Base-by-base conservation (phyloP, 176 grass and related monocot genomes). In the Olyra latifolia region DNA sequence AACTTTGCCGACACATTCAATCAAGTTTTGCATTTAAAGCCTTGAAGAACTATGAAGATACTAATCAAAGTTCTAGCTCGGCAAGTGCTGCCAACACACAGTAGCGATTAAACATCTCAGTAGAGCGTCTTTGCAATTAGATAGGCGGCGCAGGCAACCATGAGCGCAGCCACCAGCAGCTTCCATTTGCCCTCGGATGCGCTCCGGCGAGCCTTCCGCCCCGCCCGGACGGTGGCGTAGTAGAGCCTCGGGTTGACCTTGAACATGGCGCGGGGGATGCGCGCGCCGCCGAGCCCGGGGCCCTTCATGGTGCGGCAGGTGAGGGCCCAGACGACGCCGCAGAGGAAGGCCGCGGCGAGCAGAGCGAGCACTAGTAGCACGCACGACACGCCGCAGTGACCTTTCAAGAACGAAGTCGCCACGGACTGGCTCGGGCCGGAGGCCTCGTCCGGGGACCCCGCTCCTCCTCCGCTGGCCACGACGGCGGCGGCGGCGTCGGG, bases 241-340 rank as follows among this genome's bases (percentile, higher is more conserved):
- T 88, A 80, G 1, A 20, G 17, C 81, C 3, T 85, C 28, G 69
- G 81, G 62, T 1, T 75, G 24, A 62, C 58, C 42, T 50, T 1
- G 82, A 89, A 85, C 60, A 63, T 28, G 53, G 50, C 81, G 29
- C 87, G 76, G 0, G 69, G 70, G 17, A 85, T 14, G 29, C 76
- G 81, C 23, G 44, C 53, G 7, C 87, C 76, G 52, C 69, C 54
- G 62, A 84, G 75, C 32, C 82, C 76, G 4, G 76, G 81, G 0
- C 0, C 76, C 75, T 84, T 89, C 87, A 89, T 89, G 8, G 70
- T 80, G 8, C 80, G 39, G 74, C 65, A 77, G 72, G 79, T 82
- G 55, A 87, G 72, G 1, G 85, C 79, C 10, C 78, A 82, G 17
- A 55, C 72, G 54, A 17, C 78, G 78, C 85, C 85, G 6, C 71